Percentiles rank a stretch among this genome's conserved stretches.
phyloP scores from a whole-genome alignment of 805 yeast species.

The Wickerhamiella nectarea region DNA sequence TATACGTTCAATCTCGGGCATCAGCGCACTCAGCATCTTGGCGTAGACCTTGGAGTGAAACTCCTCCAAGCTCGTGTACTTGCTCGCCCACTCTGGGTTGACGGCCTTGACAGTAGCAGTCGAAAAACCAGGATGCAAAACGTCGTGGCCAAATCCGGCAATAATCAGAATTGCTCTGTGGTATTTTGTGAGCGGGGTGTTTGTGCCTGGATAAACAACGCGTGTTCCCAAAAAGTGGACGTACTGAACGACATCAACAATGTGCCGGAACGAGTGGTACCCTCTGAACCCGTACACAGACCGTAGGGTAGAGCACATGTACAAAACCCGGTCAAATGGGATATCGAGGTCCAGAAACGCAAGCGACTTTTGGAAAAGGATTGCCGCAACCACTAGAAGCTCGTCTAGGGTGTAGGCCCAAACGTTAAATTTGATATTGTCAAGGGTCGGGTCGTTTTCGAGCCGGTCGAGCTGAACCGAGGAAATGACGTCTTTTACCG shows the following conservation, averaged over 20 bases:
- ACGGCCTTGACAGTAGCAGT: slow-evolving; percentile 51
- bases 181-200: slow-evolving; percentile 18
- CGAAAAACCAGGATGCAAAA: slow-evolving; percentile 95
- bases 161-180: slow-evolving; percentile 51
- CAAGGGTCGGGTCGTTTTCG: neutral
- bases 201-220: slow-evolving; percentile 1
- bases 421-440: neutral
- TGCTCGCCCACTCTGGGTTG: slow-evolving; percentile 47
- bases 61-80: slow-evolving; percentile 61
- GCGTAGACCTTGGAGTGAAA: slow-evolving; percentile 61
- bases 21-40: slow-evolving; percentile 36
- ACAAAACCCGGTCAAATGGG: neutral
- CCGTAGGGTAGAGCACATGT: slow-evolving; percentile 33
- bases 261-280: slow-evolving; percentile 92
- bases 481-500: neutral
- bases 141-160: slow-evolving; percentile 88
- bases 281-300: slow-evolving; percentile 72
- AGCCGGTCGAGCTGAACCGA: neutral
- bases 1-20: slow-evolving; percentile 29
- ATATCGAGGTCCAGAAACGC: neutral
- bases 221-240: slow-evolving; percentile 36
- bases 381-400: neutral
- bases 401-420: neutral
- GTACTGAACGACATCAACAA: slow-evolving; percentile 89
- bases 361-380: neutral